Evolutionary conservation across 2,329 filamentous ascomycete species (phyloP).

Genomic region (Penicillium sp.): DNA sequence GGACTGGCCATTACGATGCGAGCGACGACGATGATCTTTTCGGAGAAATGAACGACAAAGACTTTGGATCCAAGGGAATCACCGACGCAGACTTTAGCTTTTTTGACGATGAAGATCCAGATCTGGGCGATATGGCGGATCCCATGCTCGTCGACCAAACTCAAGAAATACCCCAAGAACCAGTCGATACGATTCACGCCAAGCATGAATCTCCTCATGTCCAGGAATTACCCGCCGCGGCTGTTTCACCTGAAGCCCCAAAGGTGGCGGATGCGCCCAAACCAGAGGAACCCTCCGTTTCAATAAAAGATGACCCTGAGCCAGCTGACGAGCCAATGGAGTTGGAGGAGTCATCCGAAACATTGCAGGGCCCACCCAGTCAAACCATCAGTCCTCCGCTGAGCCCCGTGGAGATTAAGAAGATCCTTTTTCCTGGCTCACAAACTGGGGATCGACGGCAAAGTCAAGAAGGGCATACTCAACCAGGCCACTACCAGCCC

Average conservation of each 20-base stretch:
- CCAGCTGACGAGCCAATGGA: slow-evolving; percentile 14
- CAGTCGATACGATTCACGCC: slow-evolving; percentile 16
- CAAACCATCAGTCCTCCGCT: slow-evolving; percentile 49
- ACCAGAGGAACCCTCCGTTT: slow-evolving; percentile 1
- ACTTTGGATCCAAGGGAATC: slow-evolving; percentile 61
- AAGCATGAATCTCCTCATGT: slow-evolving; percentile 14
- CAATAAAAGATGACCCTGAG: background rate
- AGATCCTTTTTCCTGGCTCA: slow-evolving; percentile 51
- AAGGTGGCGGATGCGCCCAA: background rate
- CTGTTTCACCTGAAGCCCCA: background rate
- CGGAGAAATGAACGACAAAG: slow-evolving; percentile 61
- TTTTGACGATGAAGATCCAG: slow-evolving; percentile 66
- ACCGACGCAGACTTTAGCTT: slow-evolving; percentile 70
- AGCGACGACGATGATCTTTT: slow-evolving; percentile 63
- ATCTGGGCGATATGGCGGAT: slow-evolving; percentile 37
- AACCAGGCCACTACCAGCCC: slow-evolving; percentile 58
- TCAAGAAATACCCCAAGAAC: slow-evolving; percentile 25
- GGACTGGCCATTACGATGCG: slow-evolving; percentile 50
- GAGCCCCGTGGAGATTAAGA: slow-evolving; percentile 49
- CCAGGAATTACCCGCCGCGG: slow-evolving; percentile 12
- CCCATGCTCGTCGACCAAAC: slow-evolving; percentile 22
- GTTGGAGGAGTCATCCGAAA: slow-evolving; percentile 13
- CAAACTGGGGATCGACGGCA: slow-evolving; percentile 13
- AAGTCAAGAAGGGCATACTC: slow-evolving; percentile 25
- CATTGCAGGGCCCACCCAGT: slow-evolving; percentile 28